Base-by-base conservation (phyloP, 768 basidiomycete species). In the Mycena capillaripes region DNA sequence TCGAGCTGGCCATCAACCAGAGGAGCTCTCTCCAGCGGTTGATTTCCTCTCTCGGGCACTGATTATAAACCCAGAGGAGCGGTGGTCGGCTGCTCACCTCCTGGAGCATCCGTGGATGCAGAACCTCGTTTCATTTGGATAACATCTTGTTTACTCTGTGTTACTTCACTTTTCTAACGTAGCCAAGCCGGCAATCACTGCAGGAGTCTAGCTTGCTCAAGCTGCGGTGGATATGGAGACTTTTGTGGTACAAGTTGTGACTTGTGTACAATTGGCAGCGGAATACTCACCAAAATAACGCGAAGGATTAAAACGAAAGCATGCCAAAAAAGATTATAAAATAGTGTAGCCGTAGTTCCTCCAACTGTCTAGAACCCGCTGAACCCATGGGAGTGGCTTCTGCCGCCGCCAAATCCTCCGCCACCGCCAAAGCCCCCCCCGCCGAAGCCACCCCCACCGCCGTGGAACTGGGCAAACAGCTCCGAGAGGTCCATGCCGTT, bases 401-500 rank as follows among this genome's bases (percentile, higher is more conserved):
- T 25, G 8, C 70, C 70, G 27, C 63, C 56, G 2, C 42, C 55
- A 10, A 60, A 44, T 4, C 61, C n/a, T n/a, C n/a, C 61, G 27
- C 58, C 68, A 6, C 69, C 62, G 9, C 48, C 50, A 16, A 70
- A 70, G 11, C 67, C 67, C 3, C 68, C 68, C 1, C 68, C 59
- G 21, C 66, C 66, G 16, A 50, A 50, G 1, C 80, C 80, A 5
- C 81, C 83, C 1, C 71, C 71, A 0, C 74, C 74, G 25, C 74
- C 74, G 40, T 87, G 85, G 79, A 93, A 92, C 71, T 91, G 89
- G 1, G 91, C 85, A 78, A 94, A 92, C 3, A 93, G 74, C 48
- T 92, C 88, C 0, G 91, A 86, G 4, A 94, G 66, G 78, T 94
- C 91, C 42, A 86, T 85, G 4, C 84, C 83, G 11, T 80, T 82